Percentiles rank a stretch among this genome's conserved stretches.
Evolutionary conservation across 139 green algal species (phyloP).

Genomic region (Penium margaritaceum): DNA sequence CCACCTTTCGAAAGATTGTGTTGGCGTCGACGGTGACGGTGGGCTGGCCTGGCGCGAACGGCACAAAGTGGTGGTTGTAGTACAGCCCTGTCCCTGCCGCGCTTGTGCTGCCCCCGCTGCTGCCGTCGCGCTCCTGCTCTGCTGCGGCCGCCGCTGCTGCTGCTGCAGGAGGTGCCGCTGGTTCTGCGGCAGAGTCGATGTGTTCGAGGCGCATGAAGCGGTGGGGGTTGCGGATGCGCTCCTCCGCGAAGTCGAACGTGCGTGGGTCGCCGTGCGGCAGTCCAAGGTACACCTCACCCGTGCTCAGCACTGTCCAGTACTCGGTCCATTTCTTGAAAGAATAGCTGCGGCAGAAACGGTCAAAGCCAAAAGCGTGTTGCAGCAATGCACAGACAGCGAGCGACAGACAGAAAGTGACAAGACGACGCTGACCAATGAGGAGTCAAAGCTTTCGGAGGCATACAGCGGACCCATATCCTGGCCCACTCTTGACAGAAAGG

Average conservation of each 20-base stretch:
- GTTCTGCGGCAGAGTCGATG: too few relatives aligned
- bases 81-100: too few relatives aligned
- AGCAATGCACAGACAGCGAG: background rate
- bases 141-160: too few relatives aligned
- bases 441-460: too few relatives aligned
- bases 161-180: too few relatives aligned
- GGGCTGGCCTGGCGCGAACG: constrained; percentile 10
- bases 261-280: constrained; percentile 10
- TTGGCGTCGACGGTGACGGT: background rate
- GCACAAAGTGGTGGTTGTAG: too few relatives aligned
- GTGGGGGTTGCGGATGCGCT: constrained; percentile 14
- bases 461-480: background rate
- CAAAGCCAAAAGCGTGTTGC: background rate
- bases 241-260: constrained; percentile 8
- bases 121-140: too few relatives aligned
- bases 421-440: too few relatives aligned
- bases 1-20: constrained; percentile 12
- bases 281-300: constrained; percentile 15
- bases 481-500: background rate
- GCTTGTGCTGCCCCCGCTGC: too few relatives aligned
- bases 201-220: constrained; percentile 15
- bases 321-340: constrained; percentile 26
- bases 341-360: background rate
- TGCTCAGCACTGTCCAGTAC: constrained; percentile 25
- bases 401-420: background rate